phyloP scores from a whole-genome alignment of 2,329 filamentous ascomycete species.

The Pseudodiploospora longispora region DNA sequence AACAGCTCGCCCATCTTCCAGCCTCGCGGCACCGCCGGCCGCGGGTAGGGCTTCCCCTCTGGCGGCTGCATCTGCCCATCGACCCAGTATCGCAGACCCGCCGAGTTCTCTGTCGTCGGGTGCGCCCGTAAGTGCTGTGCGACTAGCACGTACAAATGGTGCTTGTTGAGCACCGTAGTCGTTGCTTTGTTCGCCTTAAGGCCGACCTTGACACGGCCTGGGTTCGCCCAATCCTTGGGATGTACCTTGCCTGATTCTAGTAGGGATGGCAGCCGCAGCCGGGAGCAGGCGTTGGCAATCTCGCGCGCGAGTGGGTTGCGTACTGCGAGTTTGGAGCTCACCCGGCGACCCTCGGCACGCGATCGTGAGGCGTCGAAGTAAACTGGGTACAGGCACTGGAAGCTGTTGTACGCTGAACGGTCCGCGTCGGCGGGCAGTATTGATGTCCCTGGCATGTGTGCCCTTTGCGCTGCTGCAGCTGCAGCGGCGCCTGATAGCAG shows the following conservation, averaged over 20 bases:
- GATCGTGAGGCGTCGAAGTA: constrained; percentile 81
- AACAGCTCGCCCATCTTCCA: constrained; percentile 85
- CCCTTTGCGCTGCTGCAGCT: constrained; percentile 11
- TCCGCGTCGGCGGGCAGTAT: constrained; percentile 32
- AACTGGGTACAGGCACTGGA: constrained; percentile 85
- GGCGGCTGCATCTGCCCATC: constrained; percentile 60
- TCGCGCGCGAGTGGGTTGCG: constrained; percentile 80
- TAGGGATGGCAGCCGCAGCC: constrained; percentile 62
- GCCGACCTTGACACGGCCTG: constrained; percentile 75
- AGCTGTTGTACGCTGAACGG: constrained; percentile 58
- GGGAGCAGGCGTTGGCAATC: constrained; percentile 76
- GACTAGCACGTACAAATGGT: constrained; percentile 79
- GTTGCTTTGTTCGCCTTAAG: constrained; percentile 43
- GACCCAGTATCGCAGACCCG: constrained; percentile 64
- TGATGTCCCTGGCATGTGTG: constrained; percentile 21
- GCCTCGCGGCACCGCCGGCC: constrained; percentile 69
- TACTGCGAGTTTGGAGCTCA: constrained; percentile 64
- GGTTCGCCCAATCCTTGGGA: constrained; percentile 96
- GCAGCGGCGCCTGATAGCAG: constrained; percentile 23
- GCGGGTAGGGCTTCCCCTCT: constrained; percentile 58
- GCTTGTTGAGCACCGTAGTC: constrained; percentile 64
- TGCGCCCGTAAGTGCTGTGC: constrained; percentile 67
- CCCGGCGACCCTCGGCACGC: constrained; percentile 73
- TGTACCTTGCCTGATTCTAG: constrained; percentile 90
- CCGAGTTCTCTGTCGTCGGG: constrained; percentile 62